Base-by-base conservation (phyloP, 2,329 filamentous ascomycete genomes). In the Curvularia sp. region DNA sequence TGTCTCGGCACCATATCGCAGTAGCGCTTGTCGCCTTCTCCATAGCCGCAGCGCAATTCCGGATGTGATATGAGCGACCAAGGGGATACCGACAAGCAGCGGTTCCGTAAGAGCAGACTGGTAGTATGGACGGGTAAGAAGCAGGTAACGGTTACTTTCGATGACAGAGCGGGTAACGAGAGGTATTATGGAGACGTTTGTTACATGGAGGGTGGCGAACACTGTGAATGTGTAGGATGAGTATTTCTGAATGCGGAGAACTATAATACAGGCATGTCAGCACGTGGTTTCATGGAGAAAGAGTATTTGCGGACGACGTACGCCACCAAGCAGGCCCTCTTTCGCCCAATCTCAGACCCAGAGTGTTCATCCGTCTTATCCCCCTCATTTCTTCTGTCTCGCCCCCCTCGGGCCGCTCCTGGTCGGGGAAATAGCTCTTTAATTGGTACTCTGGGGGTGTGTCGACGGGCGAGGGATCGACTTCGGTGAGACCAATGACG, bases 111-210 rank as follows among this genome's bases (percentile, higher is more conserved):
- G 84, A 1, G 69, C 56, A 22, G 92, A 93, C 77, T 97, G 94
- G 81, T 98, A 98, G 76, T 95, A 88, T 49, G 96, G 93, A 61
- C 94, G 88, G 28, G 93, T 93, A 76, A 97, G 91, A 64, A 98
- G 89, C 49, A 98, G 88, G 77, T 93, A 96, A 49, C 88, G 88
- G 74, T 97, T 93, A 60, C 90, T 90, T 52, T 80, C 62, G 86
- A 87, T 72, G 92, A 93, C 68, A 60, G 79, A 72, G 58, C 67
- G 65, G 49, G 72, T 67, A 51, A 69, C 51, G 61, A 76, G 67
- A 28, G 72, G 71, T 66, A 77, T 69, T 61, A 76, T 57, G 56
- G 74, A 64, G 55, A 64, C 90, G 87, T 80, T 80, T 35, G 75
- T 69, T 60, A 79, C 69, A 64, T 80, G 80, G 49, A 80, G 76